phyloP scores from a whole-genome alignment of 1,139 yeast species.

The Blastobotrys illinoisensis region DNA sequence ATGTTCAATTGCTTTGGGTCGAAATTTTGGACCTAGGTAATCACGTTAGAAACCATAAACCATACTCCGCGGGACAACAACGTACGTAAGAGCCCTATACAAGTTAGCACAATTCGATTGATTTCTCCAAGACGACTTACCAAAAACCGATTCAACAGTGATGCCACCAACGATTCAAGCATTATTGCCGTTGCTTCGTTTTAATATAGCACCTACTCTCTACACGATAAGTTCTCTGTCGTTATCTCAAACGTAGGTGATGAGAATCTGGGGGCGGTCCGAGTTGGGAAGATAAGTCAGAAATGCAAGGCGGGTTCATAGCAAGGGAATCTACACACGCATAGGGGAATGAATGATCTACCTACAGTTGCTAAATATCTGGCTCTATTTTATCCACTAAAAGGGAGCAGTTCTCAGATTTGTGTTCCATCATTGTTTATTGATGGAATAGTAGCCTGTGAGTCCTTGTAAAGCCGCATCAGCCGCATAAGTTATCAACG shows the following conservation, averaged over 20 bases:
- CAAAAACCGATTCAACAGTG: slow-evolving; percentile 44
- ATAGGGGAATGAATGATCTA: background rate
- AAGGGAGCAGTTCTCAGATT: background rate
- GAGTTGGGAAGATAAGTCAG: background rate
- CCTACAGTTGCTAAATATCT: background rate
- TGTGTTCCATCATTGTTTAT: background rate
- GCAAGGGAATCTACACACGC: background rate
- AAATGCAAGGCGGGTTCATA: background rate
- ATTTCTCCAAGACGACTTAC: slow-evolving; percentile 28
- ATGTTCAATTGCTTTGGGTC: slow-evolving; percentile 92
- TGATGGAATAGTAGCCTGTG: background rate
- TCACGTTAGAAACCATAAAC: background rate
- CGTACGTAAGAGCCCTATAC: slow-evolving; percentile 25
- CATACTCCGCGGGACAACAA: background rate
- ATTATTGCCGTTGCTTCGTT: slow-evolving; percentile 22
- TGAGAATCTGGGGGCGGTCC: background rate
- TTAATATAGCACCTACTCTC: background rate
- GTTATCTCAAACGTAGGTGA: background rate
- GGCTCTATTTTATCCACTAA: too few relatives aligned
- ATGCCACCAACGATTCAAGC: slow-evolving; percentile 54
- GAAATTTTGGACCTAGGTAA: slow-evolving; percentile 71
- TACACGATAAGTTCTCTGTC: background rate
- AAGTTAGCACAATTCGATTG: slow-evolving; percentile 4
- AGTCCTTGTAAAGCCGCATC: background rate
- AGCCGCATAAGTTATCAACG: background rate